Conservation (phyloP, 2,329 filamentous ascomycete species). For the Davidsoniella virescens region DNA sequence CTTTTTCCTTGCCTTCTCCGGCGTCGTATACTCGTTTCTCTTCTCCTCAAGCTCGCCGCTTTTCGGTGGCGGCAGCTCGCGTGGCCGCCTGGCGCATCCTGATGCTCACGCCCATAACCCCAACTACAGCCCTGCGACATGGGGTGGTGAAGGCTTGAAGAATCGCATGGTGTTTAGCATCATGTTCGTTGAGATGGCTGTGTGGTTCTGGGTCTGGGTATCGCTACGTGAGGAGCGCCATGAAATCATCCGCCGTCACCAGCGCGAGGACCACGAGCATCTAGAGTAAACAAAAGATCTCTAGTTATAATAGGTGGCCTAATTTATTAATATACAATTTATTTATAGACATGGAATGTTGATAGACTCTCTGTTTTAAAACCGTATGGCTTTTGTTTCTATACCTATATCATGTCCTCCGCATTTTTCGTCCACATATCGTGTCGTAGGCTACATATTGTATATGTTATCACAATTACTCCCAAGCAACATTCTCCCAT, state of each 20-base stretch:
- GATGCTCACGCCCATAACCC: constrained; percentile 21
- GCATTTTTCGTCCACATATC: neutral
- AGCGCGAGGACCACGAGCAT: constrained; percentile 8
- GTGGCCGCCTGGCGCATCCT: constrained; percentile 23
- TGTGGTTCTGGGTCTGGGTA: constrained; percentile 76
- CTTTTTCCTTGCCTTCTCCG: constrained; percentile 41
- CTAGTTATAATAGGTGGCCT: neutral
- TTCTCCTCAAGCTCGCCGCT: constrained; percentile 37
- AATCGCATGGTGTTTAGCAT: constrained; percentile 76
- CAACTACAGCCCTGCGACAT: constrained; percentile 24
- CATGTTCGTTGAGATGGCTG: constrained; percentile 65
- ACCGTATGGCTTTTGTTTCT: neutral
- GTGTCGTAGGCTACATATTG: neutral
- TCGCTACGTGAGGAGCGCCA: constrained; percentile 50
- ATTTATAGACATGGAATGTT: neutral
- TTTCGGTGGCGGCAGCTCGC: constrained; percentile 21
- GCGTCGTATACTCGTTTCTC: constrained; percentile 49
- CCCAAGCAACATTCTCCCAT: constrained; percentile 17
- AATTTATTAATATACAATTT: neutral
- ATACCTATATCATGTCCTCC: neutral
- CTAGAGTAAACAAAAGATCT: constrained; percentile 1
- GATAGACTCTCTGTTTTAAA: neutral
- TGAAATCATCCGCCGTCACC: constrained; percentile 23
- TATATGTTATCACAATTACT: constrained; percentile 11
- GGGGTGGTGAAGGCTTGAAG: constrained; percentile 53